Base-by-base conservation (phyloP, 805 yeast genomes). In the Blastobotrys attinorum region DNA sequence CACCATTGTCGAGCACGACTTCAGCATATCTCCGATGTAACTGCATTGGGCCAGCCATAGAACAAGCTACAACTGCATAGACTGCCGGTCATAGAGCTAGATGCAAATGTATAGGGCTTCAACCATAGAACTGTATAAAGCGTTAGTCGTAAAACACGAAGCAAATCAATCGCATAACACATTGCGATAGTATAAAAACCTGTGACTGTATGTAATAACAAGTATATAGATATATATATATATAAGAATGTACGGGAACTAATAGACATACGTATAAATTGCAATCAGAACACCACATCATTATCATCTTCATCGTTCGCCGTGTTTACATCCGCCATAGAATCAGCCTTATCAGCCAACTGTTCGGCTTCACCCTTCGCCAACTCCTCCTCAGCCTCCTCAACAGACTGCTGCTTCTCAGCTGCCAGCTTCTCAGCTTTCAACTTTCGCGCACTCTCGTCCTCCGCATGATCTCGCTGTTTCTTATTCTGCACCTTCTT, bases 401-500 rank as follows among this genome's bases (percentile, higher is more conserved):
- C 38, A 20, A 46, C 49, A 34, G 50, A 49, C 32, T 50, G 54
- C 13, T 49, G 50, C 39, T 49, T 52, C 48, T 53, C 55, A 8
- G 60, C 61, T 22, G 49, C 55, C 15, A 42, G 48, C 23, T 42
- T 52, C 20, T 17, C 34, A 3, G 49, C 46, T 7, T 16, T 40
- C 13, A 10, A 42, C 16, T 31, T 22, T 54, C 35, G 45, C 52
- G 56, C 60, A 16, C 61, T 63, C 50, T 81, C 92, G 21, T 72
- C 71, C 18, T 72, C 75, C 3, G 85, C 88, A 17, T 73, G 75
- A 43, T 84, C 90, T 46, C 77, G 74, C 66, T 87, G 95, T 65
- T 88, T 88, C 80, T 86, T 87, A 60, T 85, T 95, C 65, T 88
- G 96, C 42, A 90, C 96, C 66, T 90, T 90, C 72, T 92, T 92